Conservation (phyloP, 805 yeast species). For the Candida anglica region DNA sequence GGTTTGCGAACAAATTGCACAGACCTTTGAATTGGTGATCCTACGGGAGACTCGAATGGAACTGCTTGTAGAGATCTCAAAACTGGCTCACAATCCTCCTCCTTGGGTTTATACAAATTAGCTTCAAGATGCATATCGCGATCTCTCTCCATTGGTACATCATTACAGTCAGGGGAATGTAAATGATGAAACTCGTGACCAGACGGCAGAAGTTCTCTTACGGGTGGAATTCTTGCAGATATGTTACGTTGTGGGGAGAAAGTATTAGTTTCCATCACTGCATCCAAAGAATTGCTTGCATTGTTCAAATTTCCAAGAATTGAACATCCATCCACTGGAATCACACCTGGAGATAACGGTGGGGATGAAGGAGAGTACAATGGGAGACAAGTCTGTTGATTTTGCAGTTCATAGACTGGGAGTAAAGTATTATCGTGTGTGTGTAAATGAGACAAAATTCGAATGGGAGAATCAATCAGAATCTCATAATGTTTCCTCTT, state of each 20-base stretch:
- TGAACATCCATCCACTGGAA: slow-evolving; percentile 36
- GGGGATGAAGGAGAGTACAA: slow-evolving; percentile 56
- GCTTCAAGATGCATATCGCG: slow-evolving; percentile 38
- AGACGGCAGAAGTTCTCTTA: slow-evolving; percentile 6
- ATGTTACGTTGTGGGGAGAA: too few relatives aligned
- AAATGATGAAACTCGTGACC: slow-evolving; percentile 22
- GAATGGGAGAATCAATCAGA: slow-evolving; percentile 91
- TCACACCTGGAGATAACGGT: slow-evolving; percentile 53
- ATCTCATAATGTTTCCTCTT: slow-evolving; percentile 92
- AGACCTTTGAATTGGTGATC: slow-evolving; percentile 41
- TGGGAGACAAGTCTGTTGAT: slow-evolving; percentile 34
- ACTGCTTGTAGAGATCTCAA: slow-evolving; percentile 62
- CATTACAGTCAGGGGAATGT: slow-evolving; percentile 18
- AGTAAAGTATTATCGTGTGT: slow-evolving; percentile 76
- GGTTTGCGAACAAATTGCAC: slow-evolving; percentile 53
- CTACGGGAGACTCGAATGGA: slow-evolving; percentile 48
- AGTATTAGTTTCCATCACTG: slow-evolving; percentile 5
- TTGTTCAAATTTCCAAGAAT: too few relatives aligned
- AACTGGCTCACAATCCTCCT: slow-evolving; percentile 31
- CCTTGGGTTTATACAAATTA: slow-evolving; percentile 52
- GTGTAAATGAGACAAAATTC: slow-evolving; percentile 69
- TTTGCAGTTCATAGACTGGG: slow-evolving; percentile 58
- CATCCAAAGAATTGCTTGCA: slow-evolving; percentile 1
- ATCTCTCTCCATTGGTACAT: slow-evolving; percentile 34
- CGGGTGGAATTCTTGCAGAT: too few relatives aligned